A percentile compares a stretch with the other conserved stretches of the same genome.
These are phyloP conservation scores for Lactarius pseudohatsudake DNA, from an alignment of 768 basidiomycete species.

Conservation along the genomic window DNA sequence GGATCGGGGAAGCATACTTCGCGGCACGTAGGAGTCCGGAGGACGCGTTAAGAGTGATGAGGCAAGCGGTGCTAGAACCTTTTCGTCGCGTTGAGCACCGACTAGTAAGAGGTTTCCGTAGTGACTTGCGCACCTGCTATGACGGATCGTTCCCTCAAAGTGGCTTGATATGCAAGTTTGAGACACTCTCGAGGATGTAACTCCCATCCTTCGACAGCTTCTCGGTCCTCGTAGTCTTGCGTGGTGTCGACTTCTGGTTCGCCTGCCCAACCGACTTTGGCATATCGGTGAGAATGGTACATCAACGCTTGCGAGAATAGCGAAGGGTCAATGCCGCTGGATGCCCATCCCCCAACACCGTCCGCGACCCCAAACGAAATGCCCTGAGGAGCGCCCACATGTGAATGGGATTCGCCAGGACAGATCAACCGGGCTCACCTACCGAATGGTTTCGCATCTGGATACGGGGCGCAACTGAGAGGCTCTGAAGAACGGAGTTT, in stretches of 20 bases:
- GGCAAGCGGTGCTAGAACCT: slow-evolving; percentile 86
- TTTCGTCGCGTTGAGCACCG: not conserved
- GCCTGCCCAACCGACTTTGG: slow-evolving; percentile 73
- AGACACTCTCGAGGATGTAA: slow-evolving; percentile 69
- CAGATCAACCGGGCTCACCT: slow-evolving; percentile 39
- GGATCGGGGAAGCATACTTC: slow-evolving; percentile 51
- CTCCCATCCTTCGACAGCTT: slow-evolving; percentile 66
- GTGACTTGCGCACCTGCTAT: slow-evolving; percentile 30
- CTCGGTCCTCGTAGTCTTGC: slow-evolving; percentile 65
- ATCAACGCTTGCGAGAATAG: slow-evolving; percentile 90
- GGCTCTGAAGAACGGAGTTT: not conserved
- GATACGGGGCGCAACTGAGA: slow-evolving; percentile 9
- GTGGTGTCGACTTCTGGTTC: slow-evolving; percentile 81
- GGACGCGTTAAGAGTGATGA: slow-evolving; percentile 71
- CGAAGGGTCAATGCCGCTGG: slow-evolving; percentile 80
- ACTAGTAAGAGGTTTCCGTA: not conserved
- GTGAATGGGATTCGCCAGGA: slow-evolving; percentile 23
- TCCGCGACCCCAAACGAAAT: slow-evolving; percentile 84
- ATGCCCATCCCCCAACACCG: slow-evolving; percentile 91
- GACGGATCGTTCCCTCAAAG: slow-evolving; percentile 62
- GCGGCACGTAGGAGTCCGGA: slow-evolving; percentile 74
- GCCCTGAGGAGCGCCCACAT: slow-evolving; percentile 46
- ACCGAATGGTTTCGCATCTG: slow-evolving; percentile 83
- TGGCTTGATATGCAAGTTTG: slow-evolving; percentile 67
- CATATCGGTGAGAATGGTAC: slow-evolving; percentile 79